A percentile compares a stretch with the other conserved stretches of the same genome.
These are phyloP conservation scores for Brettanomyces anomalus DNA, from an alignment of 805 yeast genomes.

Conservation along the genomic window DNA sequence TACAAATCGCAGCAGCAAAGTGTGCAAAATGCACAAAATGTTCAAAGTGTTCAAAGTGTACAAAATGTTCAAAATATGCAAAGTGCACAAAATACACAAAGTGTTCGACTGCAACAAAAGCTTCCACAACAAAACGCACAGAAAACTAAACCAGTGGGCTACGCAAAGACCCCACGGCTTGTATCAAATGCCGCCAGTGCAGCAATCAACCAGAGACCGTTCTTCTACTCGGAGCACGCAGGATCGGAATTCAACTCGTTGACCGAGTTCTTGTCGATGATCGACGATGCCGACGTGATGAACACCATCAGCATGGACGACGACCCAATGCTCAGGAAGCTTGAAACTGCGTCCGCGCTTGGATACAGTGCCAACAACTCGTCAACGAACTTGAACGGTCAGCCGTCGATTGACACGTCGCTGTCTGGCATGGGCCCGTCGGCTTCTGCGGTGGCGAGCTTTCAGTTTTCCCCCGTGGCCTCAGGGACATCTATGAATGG, in stretches of 20 bases:
- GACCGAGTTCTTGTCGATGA: slow-evolving; percentile 81
- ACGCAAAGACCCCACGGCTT: neutral
- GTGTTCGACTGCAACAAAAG: neutral
- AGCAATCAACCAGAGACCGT: slow-evolving; percentile 53
- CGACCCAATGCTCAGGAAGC: slow-evolving; percentile 28
- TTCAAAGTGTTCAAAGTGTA: too few relatives aligned
- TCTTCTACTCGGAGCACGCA: slow-evolving; percentile 84
- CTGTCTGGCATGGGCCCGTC: neutral
- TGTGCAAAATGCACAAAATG: slow-evolving; percentile 3
- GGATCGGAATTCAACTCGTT: slow-evolving; percentile 87
- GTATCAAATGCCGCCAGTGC: slow-evolving; percentile 12
- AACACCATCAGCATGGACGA: slow-evolving; percentile 28
- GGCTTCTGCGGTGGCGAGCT: neutral
- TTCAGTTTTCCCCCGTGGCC: too few relatives aligned
- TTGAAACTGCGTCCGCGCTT: slow-evolving; percentile 19
- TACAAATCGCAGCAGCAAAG: slow-evolving; percentile 1
- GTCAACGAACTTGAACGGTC: slow-evolving; percentile 7
- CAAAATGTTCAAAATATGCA: neutral
- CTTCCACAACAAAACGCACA: slow-evolving; percentile 1
- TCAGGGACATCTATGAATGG: too few relatives aligned
- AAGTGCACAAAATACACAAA: slow-evolving; percentile 3
- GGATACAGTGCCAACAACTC: slow-evolving; percentile 14
- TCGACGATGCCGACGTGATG: slow-evolving; percentile 74
- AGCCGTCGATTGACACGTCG: neutral
- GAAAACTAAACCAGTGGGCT: neutral